Evolutionary conservation across 2,329 filamentous ascomycete genomes (phyloP), one percentile per base, ranked within the genome.

Genomic region (Lojkania enalia): DNA sequence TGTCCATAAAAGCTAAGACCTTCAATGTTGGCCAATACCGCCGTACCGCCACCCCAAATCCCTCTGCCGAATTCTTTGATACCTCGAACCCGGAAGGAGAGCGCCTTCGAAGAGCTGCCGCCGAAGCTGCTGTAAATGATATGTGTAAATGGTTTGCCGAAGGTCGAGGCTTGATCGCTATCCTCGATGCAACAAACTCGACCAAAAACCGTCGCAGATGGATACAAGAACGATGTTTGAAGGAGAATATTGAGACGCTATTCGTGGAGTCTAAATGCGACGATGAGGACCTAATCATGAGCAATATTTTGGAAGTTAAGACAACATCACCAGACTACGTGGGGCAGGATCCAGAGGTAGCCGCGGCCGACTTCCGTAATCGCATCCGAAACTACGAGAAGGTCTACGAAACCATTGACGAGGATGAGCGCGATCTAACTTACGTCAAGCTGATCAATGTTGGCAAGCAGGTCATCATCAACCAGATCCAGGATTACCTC

Each of bases 21-120:
- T 99, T 99, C 83, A 99, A 99, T 58, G 94, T 99, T 55, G 94
- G 94, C 68, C 91, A 86, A 66, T 99, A 99, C 70, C 89, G 94
- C 57, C 90, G 94, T 56, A 84, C 86, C 61, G 87, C 88, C 57
- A 95, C 90, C 4, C 90, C 94, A 14, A 91, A 95, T 58, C 94
- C 94, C 13, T 85, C 85, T 2, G 94, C 94, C 57, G 89, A 91
- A 63, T 99, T 99, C 77, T 99, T 99, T 75, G 92, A 96, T 69
- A 90, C 82, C 40, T 82, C 83, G 64, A 99, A 99, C 69, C 75
- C 82, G 31, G 91, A 96, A 69, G 94, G 94, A 53, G 94, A 99
- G 74, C 85, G 88, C 42, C 85, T 90, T 72, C 86, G 94, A 40
- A 85, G 83, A 49, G 90, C 87, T 33, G 94, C 94, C 18, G 94